Percentiles rank a stretch among this genome's conserved stretches.
Evolutionary conservation across 306 rosid genomes (phyloP).

Genomic region (Trifolium subterraneum): DNA sequence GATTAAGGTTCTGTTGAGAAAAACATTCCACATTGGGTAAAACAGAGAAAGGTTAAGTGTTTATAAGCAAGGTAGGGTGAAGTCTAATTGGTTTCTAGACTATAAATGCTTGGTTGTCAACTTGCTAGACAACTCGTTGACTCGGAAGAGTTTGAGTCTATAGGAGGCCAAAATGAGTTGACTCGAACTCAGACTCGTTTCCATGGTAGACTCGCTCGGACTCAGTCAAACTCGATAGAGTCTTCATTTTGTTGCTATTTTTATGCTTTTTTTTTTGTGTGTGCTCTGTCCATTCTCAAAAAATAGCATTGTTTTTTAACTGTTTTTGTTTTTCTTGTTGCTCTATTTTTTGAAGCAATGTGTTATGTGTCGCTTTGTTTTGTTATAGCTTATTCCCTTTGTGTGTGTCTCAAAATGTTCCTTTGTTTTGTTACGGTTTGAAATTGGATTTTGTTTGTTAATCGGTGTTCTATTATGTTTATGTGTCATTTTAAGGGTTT

Average conservation of each 20-base stretch:
- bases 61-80: not conserved
- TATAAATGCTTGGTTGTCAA: not conserved
- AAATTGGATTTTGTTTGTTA: no score
- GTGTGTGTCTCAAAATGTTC: no score
- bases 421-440: no score
- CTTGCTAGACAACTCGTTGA: not conserved
- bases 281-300: not conserved
- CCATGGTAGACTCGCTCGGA: no score
- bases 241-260: no score
- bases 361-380: no score
- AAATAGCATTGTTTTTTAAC: no score
- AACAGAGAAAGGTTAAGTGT: not conserved
- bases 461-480: no score
- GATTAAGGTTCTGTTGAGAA: not conserved
- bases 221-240: not conserved
- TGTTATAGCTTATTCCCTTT: no score
- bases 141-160: not conserved
- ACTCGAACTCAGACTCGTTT: not conserved
- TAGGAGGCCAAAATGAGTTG: not conserved
- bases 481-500: not conserved
- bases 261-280: no score
- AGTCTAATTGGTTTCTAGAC: not conserved
- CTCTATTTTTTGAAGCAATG: no score
- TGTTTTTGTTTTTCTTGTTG: no score
- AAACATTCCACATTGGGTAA: not conserved